Evolutionary conservation across 163 green algal species (phyloP), one percentile per base, ranked within the genome.

Genomic region (Scenedesmus sp.): DNA sequence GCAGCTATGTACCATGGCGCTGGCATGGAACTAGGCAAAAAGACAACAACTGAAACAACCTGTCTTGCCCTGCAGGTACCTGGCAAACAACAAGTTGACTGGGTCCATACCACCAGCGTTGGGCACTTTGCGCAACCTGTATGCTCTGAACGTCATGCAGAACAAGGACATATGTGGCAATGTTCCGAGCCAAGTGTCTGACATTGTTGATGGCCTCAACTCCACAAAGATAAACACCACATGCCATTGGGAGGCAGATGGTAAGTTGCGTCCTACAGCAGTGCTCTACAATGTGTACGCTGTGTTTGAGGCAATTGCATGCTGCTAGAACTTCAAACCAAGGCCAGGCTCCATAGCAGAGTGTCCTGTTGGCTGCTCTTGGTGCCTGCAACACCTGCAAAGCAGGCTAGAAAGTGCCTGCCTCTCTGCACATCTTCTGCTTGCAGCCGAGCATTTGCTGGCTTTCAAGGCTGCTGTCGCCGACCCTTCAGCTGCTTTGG

Each of bases 91-190:
- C 54, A 34, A 84, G 23, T 81, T 94, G 9, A 92, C 92, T 10
- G 92, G 92, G 4, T 90, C 90, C 3, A 92, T 94, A 23, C 92
- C 92, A n/a, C 59, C 84, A 20, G 20, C 62, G n/a, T 93, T 84
- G 90, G 76, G 82, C n/a, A 59, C 67, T 0, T 60, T 93, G n/a
- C 86, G 57, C 54, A 59, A 73, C 73, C 64, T 94, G 79, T 90
- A 90, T 3, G 52, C 20, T 1, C 55, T 94, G 60, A 84, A 57
- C 4, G 54, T 94, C 46, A 87, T 52, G 8, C 15, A 9, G 2
- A 90, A 93, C 54, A 8, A 20, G 18, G 90, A 64, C 16, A 57
- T 90, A 20, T 90, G 90, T 73, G 79, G 56, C 46, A 59, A 60
- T 54, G 62, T 77, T 55, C 57, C 86, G 20, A 56, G 54, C 74